Conservation (phyloP, 140 eudicot species). For the Senecio squalidus region DNA sequence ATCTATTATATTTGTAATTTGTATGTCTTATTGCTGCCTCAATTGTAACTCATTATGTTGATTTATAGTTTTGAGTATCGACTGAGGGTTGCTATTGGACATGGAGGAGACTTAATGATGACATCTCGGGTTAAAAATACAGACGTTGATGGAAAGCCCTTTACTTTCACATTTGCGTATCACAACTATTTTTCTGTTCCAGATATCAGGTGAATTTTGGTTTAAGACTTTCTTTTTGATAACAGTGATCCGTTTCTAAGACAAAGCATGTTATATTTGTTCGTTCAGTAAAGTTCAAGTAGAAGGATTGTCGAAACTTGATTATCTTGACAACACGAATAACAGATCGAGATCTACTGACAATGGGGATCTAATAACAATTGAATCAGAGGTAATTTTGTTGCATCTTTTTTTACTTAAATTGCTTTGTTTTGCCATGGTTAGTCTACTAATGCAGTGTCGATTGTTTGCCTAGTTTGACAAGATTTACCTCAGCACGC, state of each 20-base stretch:
- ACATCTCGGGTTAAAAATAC: conserved; percentile 84
- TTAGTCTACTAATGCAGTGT: neutral
- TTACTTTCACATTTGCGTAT: conserved; percentile 77
- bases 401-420: neutral
- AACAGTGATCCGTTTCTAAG: conserved; percentile 1
- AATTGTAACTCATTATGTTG: too few species aligned
- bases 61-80: conserved; percentile 97
- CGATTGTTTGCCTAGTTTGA: conserved; percentile 50
- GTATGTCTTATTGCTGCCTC: neutral
- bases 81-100: conserved; percentile 74
- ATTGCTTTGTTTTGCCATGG: neutral
- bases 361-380: conserved; percentile 79
- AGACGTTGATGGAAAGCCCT: conserved; percentile 66
- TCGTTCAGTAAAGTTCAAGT: conserved; percentile 79
- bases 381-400: conserved; percentile 68
- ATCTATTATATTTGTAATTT: neutral
- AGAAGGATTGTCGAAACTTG: conserved; percentile 90
- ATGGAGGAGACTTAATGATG: conserved; percentile 86
- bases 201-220: conserved; percentile 70
- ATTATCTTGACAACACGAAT: conserved; percentile 84
- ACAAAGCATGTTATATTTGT: conserved; percentile 4
- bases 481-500: conserved; percentile 87
- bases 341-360: conserved; percentile 70
- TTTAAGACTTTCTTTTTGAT: conserved; percentile 7
- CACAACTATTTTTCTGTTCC: conserved; percentile 94